Evolutionary conservation across 768 basidiomycete genomes (phyloP).

Genomic region (Lanmaoa rubissima): DNA sequence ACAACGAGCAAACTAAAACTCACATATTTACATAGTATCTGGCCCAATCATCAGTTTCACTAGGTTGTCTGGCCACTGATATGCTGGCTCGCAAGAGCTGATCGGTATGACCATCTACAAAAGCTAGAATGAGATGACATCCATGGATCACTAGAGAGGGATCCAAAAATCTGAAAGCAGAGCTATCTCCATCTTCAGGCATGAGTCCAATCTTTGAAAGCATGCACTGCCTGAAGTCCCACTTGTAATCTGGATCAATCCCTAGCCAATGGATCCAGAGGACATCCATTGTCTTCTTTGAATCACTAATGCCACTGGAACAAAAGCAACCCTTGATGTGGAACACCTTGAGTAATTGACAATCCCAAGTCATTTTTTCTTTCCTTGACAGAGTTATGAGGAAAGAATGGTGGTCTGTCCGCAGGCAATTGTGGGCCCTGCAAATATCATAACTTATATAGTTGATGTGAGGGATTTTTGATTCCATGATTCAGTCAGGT

Average conservation of each 20-base stretch:
- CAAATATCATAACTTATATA: slow-evolving; percentile 1
- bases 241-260: neutral
- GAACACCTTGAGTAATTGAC: neutral
- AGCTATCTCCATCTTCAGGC: neutral
- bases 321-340: neutral
- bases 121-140: neutral
- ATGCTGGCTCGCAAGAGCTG: neutral
- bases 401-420: neutral
- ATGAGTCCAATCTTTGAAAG: neutral
- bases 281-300: neutral
- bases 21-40: slow-evolving; percentile 1
- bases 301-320: neutral
- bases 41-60: neutral
- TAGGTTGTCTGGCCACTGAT: neutral
- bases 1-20: neutral
- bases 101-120: neutral
- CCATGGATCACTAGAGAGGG: neutral
- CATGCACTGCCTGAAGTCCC: neutral
- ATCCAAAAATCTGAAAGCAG: neutral
- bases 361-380: slow-evolving; percentile 8
- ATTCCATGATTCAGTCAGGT: neutral
- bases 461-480: neutral
- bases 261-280: slow-evolving; percentile 5
- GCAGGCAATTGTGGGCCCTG: neutral
- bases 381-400: slow-evolving; percentile 2